These are phyloP conservation scores for Vanrija sp. DNA, from an alignment of 1,284 basidiomycete species.

Conservation along the genomic window DNA sequence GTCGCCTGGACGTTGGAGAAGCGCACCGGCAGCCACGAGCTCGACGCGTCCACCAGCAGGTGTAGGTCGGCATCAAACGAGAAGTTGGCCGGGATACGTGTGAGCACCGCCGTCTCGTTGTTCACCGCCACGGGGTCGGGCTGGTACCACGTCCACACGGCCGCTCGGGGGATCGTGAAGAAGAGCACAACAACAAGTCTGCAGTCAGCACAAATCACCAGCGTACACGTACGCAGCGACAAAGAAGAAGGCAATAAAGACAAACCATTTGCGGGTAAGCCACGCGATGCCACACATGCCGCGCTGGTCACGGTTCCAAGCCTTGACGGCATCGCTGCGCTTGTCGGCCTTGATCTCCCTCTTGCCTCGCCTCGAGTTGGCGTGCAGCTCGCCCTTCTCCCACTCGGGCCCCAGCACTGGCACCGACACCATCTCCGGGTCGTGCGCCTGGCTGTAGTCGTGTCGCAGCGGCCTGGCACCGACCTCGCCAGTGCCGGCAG, in stretches of 20 bases:
- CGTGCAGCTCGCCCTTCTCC: constrained; percentile 67
- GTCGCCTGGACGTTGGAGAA: constrained; percentile 63
- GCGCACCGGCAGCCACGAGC: constrained; percentile 68
- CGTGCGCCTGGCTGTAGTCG: not conserved
- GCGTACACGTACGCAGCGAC: constrained; percentile 60
- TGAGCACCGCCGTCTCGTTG: constrained; percentile 60
- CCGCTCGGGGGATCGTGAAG: constrained; percentile 74
- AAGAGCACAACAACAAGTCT: constrained; percentile 67
- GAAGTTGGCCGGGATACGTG: constrained; percentile 73
- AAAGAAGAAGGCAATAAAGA: constrained; percentile 63
- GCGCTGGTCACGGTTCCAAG: constrained; percentile 67
- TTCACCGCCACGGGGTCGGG: constrained; percentile 59
- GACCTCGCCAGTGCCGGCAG: constrained; percentile 16
- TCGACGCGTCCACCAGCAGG: constrained; percentile 63
- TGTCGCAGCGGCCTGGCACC: constrained; percentile 45
- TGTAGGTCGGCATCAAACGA: constrained; percentile 71
- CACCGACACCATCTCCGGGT: constrained; percentile 56
- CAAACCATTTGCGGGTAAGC: constrained; percentile 66
- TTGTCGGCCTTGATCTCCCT: constrained; percentile 59
- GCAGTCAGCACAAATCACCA: constrained; percentile 3
- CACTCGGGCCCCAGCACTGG: constrained; percentile 83
- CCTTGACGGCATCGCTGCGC: constrained; percentile 59
- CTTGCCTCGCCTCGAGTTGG: constrained; percentile 66
- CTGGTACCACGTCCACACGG: constrained; percentile 61
- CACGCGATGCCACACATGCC: constrained; percentile 68